Evolutionary conservation across 169 alveolate genomes (phyloP).

Genomic region (Plasmodium vivax): DNA sequence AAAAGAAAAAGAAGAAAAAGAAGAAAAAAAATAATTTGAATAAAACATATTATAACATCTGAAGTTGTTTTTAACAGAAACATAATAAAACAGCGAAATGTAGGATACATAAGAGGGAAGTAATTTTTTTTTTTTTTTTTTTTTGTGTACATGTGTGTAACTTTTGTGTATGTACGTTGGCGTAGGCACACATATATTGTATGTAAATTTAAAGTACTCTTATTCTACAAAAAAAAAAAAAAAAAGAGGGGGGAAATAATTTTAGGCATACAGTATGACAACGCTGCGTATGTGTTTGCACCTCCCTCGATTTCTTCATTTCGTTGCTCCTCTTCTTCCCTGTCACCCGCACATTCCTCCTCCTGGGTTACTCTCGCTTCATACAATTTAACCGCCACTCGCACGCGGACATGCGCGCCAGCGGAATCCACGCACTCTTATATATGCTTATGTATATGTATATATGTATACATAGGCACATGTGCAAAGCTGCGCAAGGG

Average conservation of each 20-base stretch:
- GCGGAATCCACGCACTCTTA: background rate
- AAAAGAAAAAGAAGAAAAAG: background rate
- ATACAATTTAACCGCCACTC: background rate
- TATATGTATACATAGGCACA: background rate
- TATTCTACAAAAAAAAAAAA: background rate
- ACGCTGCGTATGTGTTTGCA: background rate
- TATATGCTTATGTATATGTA: background rate
- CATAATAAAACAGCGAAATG: conserved; percentile 10
- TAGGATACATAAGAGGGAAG: background rate
- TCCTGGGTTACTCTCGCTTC: background rate
- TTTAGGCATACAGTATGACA: background rate
- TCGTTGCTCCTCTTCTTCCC: background rate
- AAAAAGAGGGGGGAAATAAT: background rate
- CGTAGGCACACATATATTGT: background rate
- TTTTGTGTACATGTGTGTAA: background rate
- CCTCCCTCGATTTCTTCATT: background rate
- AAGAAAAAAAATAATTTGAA: conserved; percentile 5
- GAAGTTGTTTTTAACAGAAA: conserved; percentile 27
- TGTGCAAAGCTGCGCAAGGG: background rate
- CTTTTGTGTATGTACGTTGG: background rate
- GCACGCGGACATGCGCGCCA: background rate
- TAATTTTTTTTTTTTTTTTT: background rate
- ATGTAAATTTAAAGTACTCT: conserved; percentile 9
- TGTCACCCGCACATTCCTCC: background rate
- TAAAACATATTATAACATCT: conserved; percentile 5